A percentile compares a stretch with the other conserved stretches of the same genome.
These are phyloP conservation scores for Sordaria brevicollis DNA, from an alignment of 495 filamentous ascomycete genomes.

Conservation along the genomic window DNA sequence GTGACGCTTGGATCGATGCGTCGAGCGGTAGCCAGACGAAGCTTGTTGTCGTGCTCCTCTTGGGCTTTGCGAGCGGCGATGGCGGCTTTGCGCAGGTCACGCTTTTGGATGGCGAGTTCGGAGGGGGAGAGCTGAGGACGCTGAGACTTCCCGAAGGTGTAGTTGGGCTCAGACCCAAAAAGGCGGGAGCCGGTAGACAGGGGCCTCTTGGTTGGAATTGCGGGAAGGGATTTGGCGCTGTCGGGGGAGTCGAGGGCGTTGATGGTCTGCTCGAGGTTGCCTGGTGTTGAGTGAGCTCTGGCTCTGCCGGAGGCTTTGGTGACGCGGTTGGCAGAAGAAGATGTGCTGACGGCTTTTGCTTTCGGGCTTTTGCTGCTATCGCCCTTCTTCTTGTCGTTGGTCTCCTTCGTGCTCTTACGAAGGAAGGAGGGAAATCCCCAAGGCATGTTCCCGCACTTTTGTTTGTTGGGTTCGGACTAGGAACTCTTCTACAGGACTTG, in stretches of 20 bases:
- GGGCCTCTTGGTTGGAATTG: too few relatives aligned
- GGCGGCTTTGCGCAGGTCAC: not conserved
- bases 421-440: not conserved
- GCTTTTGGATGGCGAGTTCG: not conserved
- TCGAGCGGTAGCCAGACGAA: not conserved
- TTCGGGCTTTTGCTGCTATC: not conserved
- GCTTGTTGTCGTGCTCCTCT: constrained; percentile 1
- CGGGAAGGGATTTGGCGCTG: not conserved
- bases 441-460: not conserved
- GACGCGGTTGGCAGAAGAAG: not conserved
- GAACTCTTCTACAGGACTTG: not conserved
- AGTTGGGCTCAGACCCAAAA: not conserved
- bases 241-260: not conserved
- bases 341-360: not conserved
- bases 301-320: not conserved
- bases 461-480: not conserved
- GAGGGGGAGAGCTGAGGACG: not conserved
- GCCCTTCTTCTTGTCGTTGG: not conserved
- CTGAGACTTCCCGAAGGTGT: not conserved
- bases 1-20: constrained; percentile 10
- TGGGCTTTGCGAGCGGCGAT: not conserved
- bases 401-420: not conserved
- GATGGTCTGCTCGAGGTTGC: not conserved
- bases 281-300: not conserved
- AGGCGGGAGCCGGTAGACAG: not conserved